phyloP scores from a whole-genome alignment of 306 rosid genomes.

The Fagus sylvatica region DNA sequence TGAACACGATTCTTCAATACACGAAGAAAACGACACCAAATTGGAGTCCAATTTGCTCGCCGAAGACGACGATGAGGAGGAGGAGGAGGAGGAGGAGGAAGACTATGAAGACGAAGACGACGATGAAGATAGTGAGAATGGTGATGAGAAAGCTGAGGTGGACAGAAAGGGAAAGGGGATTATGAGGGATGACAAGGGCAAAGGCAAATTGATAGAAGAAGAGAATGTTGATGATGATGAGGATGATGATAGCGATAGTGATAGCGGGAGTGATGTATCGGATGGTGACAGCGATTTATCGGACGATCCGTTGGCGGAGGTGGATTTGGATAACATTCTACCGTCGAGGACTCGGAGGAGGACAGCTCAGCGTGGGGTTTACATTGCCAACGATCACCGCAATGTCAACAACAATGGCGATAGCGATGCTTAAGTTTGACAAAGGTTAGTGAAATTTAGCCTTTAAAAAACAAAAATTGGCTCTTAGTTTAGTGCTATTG shows the following conservation, averaged over 20 bases:
- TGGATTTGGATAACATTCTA: conserved; percentile 89
- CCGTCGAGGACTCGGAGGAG: conserved; percentile 89
- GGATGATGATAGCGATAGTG: conserved; percentile 44
- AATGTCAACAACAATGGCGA: conserved; percentile 43
- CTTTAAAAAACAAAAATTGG: not conserved
- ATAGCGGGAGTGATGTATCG: conserved; percentile 50
- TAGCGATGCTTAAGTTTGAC: conserved; percentile 48
- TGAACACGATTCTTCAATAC: conserved; percentile 23
- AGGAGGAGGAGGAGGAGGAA: conserved; percentile 22
- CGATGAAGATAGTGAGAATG: conserved; percentile 23
- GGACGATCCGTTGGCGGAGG: conserved; percentile 85
- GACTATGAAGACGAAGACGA: not conserved
- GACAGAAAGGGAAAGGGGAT: conserved; percentile 81
- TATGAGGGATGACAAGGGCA: conserved; percentile 69
- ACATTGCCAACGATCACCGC: conserved; percentile 45
- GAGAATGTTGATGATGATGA: conserved; percentile 38
- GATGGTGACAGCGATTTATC: conserved; percentile 72
- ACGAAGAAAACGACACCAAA: conserved; percentile 22
- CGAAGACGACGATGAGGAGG: conserved; percentile 7
- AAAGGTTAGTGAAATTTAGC: conserved; percentile 50
- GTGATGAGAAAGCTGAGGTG: conserved; percentile 30
- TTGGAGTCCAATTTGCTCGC: conserved; percentile 23
- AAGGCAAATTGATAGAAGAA: conserved; percentile 73
- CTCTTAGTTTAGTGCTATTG: not conserved
- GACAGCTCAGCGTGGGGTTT: conserved; percentile 57